These are phyloP conservation scores for Cymodocea nodosa DNA, from an alignment of 116 monocot genomes.

Conservation along the genomic window DNA sequence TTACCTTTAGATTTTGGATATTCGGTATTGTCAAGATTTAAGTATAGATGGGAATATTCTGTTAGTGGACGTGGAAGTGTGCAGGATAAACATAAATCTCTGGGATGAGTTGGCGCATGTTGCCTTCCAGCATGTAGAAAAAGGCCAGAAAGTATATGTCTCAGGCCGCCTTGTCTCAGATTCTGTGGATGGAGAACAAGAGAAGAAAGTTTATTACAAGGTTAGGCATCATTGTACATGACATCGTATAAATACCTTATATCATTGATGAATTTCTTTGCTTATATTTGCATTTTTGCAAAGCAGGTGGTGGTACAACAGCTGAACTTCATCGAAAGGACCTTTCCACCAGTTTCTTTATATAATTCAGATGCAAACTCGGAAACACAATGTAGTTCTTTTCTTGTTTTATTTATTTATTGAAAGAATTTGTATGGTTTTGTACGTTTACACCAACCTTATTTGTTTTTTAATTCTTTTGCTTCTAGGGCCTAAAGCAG, in stretches of 20 bases:
- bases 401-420: neutral
- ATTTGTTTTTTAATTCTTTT: neutral
- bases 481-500: conserved; percentile 18
- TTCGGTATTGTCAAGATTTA: neutral
- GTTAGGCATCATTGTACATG: conserved; percentile 9
- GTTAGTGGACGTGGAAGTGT: neutral
- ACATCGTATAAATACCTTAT: neutral
- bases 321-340: conserved; percentile 67
- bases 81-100: conserved; percentile 73
- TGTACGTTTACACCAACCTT: neutral
- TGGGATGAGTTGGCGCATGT: conserved; percentile 89
- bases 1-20: no score
- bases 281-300: neutral
- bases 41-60: neutral
- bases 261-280: neutral
- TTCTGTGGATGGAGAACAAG: conserved; percentile 47
- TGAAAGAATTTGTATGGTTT: neutral
- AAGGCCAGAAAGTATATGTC: conserved; percentile 68
- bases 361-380: conserved; percentile 35
- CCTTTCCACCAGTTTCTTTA: conserved; percentile 30
- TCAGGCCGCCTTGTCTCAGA: conserved; percentile 68
- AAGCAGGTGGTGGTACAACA: conserved; percentile 71
- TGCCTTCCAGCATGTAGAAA: conserved; percentile 70
- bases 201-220: conserved; percentile 69
- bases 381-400: conserved; percentile 26